Evolutionary conservation across 2,329 filamentous ascomycete species (phyloP), one percentile per base, ranked within the genome.

Genomic region (Talaromyces amestolkiae): DNA sequence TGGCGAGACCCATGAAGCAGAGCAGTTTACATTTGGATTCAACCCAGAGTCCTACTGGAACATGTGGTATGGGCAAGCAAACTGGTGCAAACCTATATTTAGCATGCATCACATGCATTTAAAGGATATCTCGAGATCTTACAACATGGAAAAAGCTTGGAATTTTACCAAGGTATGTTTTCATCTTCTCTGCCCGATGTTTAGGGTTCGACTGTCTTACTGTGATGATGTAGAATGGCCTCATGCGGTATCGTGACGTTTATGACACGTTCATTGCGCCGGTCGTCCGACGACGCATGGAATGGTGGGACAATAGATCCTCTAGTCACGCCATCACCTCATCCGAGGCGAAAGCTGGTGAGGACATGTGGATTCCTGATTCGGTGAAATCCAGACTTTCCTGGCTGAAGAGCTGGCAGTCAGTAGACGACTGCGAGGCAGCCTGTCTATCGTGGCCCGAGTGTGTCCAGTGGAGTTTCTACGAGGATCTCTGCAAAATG

Each of bases 31-130:
- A 9, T 71, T 68, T 43, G 70, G 31, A 69, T 86, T 61, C 80
- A 83, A 39, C 83, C 74, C 65, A 33, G 71, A 58, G 67, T 67
- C 67, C 27, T 69, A 70, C 65, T 70, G 68, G 69, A 68, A 58
- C 13, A 70, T 64, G 1, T 68, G 68, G 69, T 71, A 66, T 41
- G 67, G 70, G n/a, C 67, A 51, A 3, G 77, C 74, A 3, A 83
- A 85, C 66, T 87, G 85, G 85, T 86, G 84, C 67, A 80, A 85
- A 68, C 84, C 84, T 9, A 79, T 85, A 19, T 72, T 70, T 41
- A 72, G 70, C 66, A 70, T 70, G 69, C 72, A 73, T 37, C 70
- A 72, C 58, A 71, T 68, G 2, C 70, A 73, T n/a, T 47, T 65
- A 11, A 68, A 68, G 15, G 72, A 73, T 41, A 70, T 73, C 1